These are phyloP conservation scores for Gynandropsis gynandra DNA, from an alignment of 345 rosid species.

Conservation along the genomic window DNA sequence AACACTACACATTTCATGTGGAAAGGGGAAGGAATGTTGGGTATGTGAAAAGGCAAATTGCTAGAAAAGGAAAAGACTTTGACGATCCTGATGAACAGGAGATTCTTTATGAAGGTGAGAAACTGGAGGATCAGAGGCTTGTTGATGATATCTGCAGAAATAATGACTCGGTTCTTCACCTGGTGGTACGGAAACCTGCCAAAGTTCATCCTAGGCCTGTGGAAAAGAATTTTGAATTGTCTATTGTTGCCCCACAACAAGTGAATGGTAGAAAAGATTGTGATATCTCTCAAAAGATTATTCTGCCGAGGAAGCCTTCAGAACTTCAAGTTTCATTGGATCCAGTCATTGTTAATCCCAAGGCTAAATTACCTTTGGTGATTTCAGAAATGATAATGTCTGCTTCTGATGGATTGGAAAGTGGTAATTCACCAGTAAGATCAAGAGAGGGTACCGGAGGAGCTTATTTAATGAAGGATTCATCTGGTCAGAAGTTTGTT, in stretches of 20 bases:
- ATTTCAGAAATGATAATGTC: constrained; percentile 43
- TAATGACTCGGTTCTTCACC: constrained; percentile 50
- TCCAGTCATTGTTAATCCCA: constrained; percentile 39
- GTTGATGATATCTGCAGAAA: constrained; percentile 47
- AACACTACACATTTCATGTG: constrained; percentile 47
- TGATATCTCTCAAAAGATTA: constrained; percentile 22
- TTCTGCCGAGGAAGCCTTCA: constrained; percentile 23
- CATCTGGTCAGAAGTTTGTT: constrained; percentile 46
- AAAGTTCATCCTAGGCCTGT: constrained; percentile 57
- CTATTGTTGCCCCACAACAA: constrained; percentile 40
- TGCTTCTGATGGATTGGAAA: constrained; percentile 50
- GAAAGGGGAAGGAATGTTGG: constrained; percentile 61
- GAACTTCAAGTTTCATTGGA: constrained; percentile 35
- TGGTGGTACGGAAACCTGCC: constrained; percentile 51
- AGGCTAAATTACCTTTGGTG: constrained; percentile 34
- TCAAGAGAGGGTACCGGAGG: constrained; percentile 86
- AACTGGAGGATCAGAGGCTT: constrained; percentile 54
- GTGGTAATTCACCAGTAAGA: constrained; percentile 49
- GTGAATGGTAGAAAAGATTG: constrained; percentile 19
- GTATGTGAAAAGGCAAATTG: constrained; percentile 57
- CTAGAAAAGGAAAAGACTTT: constrained; percentile 39
- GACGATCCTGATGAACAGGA: constrained; percentile 55
- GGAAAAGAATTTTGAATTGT: constrained; percentile 56
- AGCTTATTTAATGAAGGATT: constrained; percentile 76
- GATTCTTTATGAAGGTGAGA: constrained; percentile 57